Evolutionary conservation across 1,284 basidiomycete genomes (phyloP), one percentile per base, ranked within the genome.

Genomic region (Flammula alnicola): DNA sequence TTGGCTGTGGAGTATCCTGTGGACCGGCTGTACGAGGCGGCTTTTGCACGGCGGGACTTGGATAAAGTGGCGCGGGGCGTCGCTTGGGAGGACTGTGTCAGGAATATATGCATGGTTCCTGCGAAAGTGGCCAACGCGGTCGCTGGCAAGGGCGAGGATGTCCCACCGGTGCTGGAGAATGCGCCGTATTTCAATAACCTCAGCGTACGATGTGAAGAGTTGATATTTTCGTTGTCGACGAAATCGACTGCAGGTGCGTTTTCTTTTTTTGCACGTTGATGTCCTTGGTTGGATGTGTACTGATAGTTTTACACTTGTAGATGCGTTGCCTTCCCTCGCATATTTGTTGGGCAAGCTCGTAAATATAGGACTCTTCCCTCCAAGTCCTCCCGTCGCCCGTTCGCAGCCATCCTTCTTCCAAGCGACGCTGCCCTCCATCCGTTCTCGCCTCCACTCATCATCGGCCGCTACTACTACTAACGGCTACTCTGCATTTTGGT

Each of bases 1-100:
- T 72, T 95, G 6, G 62, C 75, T 3, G 68, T 63, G 37, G 70
- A 79, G 26, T 93, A 91, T 62, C 79, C 88, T 4, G 67, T 94
- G 38, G 86, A 91, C 56, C 74, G 83, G 32, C 63, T 93, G 14
- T 81, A 86, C 62, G 59, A 67, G 14, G 70, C 77, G 14, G 60
- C 86, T 2, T 81, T 80, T 62, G 37, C 19, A 17, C 27, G 32
- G 16, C 54, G 44, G 8, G 59, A 59, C 20, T 43, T 51, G 6
- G 52, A 64, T 43, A 56, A 17, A 1, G 53, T 54, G 42, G 70
- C 69, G 53, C 63, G 66, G 44, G 62, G 65, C 27, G 54, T 78
- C 29, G 56, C 67, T 47, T 93, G 91, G 91, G 85, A 87, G 55
- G 83, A 88, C 55, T 81, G 75, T 56, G 77, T 91, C 16, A 78